A percentile compares a stretch with the other conserved stretches of the same genome.
Conservation (phyloP, 352 stramenopile genomes). For the Phytophthora crassamura region DNA sequence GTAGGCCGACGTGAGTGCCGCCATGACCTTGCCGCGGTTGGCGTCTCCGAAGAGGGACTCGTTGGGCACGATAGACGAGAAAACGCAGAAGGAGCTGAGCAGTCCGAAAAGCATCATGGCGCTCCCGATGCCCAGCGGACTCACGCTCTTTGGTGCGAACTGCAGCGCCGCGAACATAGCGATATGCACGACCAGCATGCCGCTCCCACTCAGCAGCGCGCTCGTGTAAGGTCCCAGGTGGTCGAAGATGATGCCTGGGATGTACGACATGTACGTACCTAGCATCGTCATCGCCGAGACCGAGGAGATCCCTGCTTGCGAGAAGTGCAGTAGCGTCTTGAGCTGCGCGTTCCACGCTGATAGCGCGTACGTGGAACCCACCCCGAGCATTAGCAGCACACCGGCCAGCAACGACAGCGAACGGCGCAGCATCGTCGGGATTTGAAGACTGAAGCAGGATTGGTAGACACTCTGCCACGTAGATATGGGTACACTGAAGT, state of each 20-base stretch:
- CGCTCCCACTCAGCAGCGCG: conserved; percentile 53
- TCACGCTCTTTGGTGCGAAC: conserved; percentile 47
- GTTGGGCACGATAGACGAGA: conserved; percentile 80
- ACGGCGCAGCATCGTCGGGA: conserved; percentile 33
- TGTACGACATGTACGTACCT: conserved; percentile 80
- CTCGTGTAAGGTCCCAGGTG: conserved; percentile 66
- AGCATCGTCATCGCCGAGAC: conserved; percentile 81
- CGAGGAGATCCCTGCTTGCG: conserved; percentile 73
- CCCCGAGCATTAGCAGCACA: conserved; percentile 70
- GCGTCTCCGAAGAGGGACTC: conserved; percentile 76
- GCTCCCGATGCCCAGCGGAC: conserved; percentile 55
- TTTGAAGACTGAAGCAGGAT: not conserved
- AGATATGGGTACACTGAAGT: conserved; percentile 28
- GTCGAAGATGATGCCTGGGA: conserved; percentile 78
- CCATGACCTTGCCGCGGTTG: conserved; percentile 84
- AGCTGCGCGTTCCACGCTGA: conserved; percentile 88
- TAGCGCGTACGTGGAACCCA: conserved; percentile 82
- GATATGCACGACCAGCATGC: conserved; percentile 47
- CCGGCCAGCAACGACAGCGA: conserved; percentile 62
- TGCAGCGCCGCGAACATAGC: conserved; percentile 56
- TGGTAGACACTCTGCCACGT: conserved; percentile 1
- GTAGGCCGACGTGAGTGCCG: conserved; percentile 71
- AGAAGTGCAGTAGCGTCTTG: conserved; percentile 77
- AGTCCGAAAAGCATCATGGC: conserved; percentile 69
- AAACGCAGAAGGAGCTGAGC: conserved; percentile 76